phyloP scores from a whole-genome alignment of 1,139 yeast species.

The Yamadazyma pseudoaaseri region DNA sequence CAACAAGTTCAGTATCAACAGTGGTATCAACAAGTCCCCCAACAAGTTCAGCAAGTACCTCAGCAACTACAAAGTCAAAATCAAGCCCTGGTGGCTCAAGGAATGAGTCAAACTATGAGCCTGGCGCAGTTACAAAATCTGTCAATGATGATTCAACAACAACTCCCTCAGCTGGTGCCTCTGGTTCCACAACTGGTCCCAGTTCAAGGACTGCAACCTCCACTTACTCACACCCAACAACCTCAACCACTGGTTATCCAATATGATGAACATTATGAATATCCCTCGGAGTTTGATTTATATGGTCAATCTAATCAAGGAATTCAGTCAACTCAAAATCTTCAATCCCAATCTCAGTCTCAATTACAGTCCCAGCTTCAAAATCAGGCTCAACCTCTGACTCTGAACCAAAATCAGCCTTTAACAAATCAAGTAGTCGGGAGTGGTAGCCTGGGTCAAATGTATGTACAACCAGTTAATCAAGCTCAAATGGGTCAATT shows the following conservation, averaged over 20 bases:
- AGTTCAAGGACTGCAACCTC: neutral
- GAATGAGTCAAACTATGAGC: neutral
- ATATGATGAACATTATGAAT: conserved; percentile 4
- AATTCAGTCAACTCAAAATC: conserved; percentile 6
- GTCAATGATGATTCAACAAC: conserved; percentile 1
- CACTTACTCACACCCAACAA: conserved; percentile 3
- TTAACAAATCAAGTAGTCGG: too few species aligned
- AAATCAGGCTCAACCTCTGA: conserved; percentile 7
- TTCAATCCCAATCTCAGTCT: conserved; percentile 7
- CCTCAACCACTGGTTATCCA: conserved; percentile 1
- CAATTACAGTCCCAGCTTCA: conserved; percentile 9
- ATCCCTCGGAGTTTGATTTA: conserved; percentile 3
- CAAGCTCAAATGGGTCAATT: neutral
- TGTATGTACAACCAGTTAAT: conserved; percentile 1
- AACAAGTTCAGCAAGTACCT: conserved; percentile 12
- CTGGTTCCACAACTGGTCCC: conserved; percentile 1
- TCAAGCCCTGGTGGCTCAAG: too few species aligned
- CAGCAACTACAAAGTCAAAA: conserved; percentile 13
- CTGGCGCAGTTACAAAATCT: neutral
- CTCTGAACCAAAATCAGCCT: conserved; percentile 4
- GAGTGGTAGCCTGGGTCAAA: conserved; percentile 5
- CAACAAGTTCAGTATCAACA: conserved; percentile 10
- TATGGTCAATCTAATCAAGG: conserved; percentile 2
- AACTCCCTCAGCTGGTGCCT: conserved; percentile 1
- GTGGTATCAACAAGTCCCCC: conserved; percentile 13